Conservation (phyloP, 805 yeast species). For the Candida broadrunensis region DNA sequence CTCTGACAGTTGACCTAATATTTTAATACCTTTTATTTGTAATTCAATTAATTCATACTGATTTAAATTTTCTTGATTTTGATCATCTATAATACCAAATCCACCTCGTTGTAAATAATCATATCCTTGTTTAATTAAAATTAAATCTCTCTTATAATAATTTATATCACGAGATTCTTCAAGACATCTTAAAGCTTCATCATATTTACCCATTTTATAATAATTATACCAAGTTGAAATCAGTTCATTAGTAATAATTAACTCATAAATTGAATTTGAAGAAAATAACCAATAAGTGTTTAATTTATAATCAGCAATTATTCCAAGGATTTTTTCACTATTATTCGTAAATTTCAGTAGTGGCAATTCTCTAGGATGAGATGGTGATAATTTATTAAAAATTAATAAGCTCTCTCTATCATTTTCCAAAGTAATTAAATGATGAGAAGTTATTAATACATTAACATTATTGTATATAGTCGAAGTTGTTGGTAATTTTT, state of each 20-base stretch:
- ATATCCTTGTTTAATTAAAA: constrained; percentile 37
- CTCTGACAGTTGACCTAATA: constrained; percentile 59
- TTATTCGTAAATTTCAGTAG: constrained; percentile 4
- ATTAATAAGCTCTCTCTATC: constrained; percentile 16
- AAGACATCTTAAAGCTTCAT: constrained; percentile 55
- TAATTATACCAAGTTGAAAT: constrained; percentile 67
- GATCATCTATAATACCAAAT: constrained; percentile 22
- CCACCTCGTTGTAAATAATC: constrained; percentile 31
- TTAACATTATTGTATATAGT: constrained; percentile 4
- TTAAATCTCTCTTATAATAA: constrained; percentile 23
- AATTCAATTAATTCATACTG: constrained; percentile 12
- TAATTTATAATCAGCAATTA: constrained; percentile 24
- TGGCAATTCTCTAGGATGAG: constrained; percentile 9
- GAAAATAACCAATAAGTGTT: constrained; percentile 80
- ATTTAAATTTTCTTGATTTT: constrained; percentile 6
- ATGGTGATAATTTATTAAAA: constrained; percentile 23
- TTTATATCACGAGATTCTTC: constrained; percentile 12
- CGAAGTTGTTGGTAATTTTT: constrained; percentile 9
- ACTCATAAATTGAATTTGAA: constrained; percentile 59
- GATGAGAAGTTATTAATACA: constrained; percentile 28
- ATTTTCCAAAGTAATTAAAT: constrained; percentile 19
- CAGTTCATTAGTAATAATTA: constrained; percentile 66
- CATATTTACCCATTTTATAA: constrained; percentile 47
- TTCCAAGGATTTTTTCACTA: constrained; percentile 18
- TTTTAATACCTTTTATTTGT: constrained; percentile 38